Base-by-base conservation (phyloP, 345 rosid genomes). In the Eucalyptus brandiana region DNA sequence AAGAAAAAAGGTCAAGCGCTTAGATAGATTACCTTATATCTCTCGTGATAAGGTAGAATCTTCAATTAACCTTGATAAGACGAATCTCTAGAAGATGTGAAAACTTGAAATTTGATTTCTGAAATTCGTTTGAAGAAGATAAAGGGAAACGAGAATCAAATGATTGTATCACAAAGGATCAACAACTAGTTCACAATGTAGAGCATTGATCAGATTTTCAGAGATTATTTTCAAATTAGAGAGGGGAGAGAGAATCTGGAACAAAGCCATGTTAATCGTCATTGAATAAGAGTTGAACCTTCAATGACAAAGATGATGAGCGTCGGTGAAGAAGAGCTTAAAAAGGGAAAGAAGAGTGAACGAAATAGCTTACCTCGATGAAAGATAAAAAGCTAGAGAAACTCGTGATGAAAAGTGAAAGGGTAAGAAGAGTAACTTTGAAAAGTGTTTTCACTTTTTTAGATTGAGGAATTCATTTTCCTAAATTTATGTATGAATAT, bases 331-430 rank as follows among this genome's bases (percentile, higher is more conserved):
- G 58, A 53, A 53, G 26, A 21, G 26, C 10, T 53, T 53, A 21
- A 2, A 53, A 53, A 53, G 58, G 58, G 11, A 53, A 53, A 53
- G 58, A 53, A 53, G 58, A 53, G 5, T 21, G 5, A 53, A 21
- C 2, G 0, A 2, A 53, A 53, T 53, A 53, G 58, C 26, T 53
- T 21, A 21, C 5, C 58, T 53, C 0, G 2, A 19, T 1, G 10
- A 19, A 53, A 53, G 10, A 53, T 19, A 53, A 53, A 53, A 53
- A 53, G 10, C 24, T 53, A 53, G 1, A 4, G 0, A 53, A 21
- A 53, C 58, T 53, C 0, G 58, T 53, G 58, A 53, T 53, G 2
- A 53, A 53, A 53, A 53, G 11, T 53, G 58, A 53, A 53, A 53
- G 58, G 26, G 58, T 8, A 21, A 21, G 11, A 53, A 53, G 2